Evolutionary conservation across 331 rosid genomes (phyloP).

Genomic region (Spiraea crenata): DNA sequence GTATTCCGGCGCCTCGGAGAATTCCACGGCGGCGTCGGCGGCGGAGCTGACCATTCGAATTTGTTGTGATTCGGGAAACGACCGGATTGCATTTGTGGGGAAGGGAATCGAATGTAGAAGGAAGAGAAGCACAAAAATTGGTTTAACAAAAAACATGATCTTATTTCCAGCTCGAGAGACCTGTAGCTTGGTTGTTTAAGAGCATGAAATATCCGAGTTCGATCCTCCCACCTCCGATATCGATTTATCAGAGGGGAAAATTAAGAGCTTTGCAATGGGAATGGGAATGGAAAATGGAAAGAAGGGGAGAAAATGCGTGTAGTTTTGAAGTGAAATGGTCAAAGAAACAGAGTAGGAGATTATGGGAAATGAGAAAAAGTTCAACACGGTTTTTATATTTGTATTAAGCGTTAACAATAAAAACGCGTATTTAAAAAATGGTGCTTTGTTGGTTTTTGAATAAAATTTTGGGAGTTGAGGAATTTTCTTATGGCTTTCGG

Average conservation of each 20-base stretch:
- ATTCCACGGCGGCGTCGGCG: constrained; percentile 13
- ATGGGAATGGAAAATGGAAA: background rate
- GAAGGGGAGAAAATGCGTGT: background rate
- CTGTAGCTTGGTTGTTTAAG: too few relatives aligned
- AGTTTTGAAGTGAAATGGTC: constrained; percentile 15
- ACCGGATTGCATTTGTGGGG: constrained; percentile 41
- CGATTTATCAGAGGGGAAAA: too few relatives aligned
- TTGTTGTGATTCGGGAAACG: constrained; percentile 28
- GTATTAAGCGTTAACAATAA: constrained; percentile 10
- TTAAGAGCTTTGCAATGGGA: background rate
- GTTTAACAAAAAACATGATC: constrained; percentile 32
- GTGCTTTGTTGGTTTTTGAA: background rate
- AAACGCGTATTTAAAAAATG: constrained; percentile 39
- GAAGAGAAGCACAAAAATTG: constrained; percentile 22
- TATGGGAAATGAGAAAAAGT: constrained; percentile 9
- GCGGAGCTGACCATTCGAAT: constrained; percentile 12
- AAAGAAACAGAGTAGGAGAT: constrained; percentile 3
- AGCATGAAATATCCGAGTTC: background rate
- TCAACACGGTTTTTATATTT: constrained; percentile 14
- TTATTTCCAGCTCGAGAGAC: too few relatives aligned
- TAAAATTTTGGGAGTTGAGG: constrained; percentile 18
- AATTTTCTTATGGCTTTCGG: constrained; percentile 35
- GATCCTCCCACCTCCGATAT: too few relatives aligned
- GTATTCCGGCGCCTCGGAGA: constrained; percentile 66
- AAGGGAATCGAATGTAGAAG: constrained; percentile 20